These are phyloP conservation scores for Allantophomopsis lycopodina DNA, from an alignment of 2,329 filamentous ascomycete species.

Conservation along the genomic window DNA sequence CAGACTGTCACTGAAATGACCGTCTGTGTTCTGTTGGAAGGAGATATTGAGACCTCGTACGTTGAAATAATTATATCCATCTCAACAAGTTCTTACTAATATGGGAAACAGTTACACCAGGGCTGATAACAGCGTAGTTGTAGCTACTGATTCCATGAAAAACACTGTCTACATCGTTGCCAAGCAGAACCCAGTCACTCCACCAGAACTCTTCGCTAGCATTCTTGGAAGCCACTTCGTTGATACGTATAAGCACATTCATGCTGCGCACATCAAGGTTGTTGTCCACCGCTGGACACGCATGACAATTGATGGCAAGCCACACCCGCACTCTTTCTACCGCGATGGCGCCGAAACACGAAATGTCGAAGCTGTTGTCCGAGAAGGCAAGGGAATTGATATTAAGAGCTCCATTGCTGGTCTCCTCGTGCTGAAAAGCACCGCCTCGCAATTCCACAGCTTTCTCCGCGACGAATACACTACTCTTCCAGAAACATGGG, in stretches of 20 bases:
- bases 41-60: constrained; percentile 74
- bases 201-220: constrained; percentile 82
- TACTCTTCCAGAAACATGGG: constrained; percentile 79
- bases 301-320: constrained; percentile 73
- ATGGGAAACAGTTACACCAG: constrained; percentile 58
- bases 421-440: constrained; percentile 87
- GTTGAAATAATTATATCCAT: constrained; percentile 14
- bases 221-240: constrained; percentile 83
- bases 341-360: constrained; percentile 82
- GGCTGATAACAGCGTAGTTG: constrained; percentile 89
- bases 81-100: constrained; percentile 1
- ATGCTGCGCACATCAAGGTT: constrained; percentile 68
- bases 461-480: constrained; percentile 92
- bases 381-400: constrained; percentile 54
- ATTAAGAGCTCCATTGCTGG: constrained; percentile 69
- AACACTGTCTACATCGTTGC: constrained; percentile 93
- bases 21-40: constrained; percentile 82
- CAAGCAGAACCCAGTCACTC: constrained; percentile 83
- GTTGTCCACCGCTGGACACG: constrained; percentile 84
- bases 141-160: constrained; percentile 96
- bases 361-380: constrained; percentile 61
- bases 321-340: constrained; percentile 90
- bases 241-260: constrained; percentile 77
- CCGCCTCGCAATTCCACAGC: constrained; percentile 88
- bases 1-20: constrained; percentile 94